A percentile compares a stretch with the other conserved stretches of the same genome.
Conservation (phyloP, 2,329 filamentous ascomycete species). For the Penicillium digitatum region DNA sequence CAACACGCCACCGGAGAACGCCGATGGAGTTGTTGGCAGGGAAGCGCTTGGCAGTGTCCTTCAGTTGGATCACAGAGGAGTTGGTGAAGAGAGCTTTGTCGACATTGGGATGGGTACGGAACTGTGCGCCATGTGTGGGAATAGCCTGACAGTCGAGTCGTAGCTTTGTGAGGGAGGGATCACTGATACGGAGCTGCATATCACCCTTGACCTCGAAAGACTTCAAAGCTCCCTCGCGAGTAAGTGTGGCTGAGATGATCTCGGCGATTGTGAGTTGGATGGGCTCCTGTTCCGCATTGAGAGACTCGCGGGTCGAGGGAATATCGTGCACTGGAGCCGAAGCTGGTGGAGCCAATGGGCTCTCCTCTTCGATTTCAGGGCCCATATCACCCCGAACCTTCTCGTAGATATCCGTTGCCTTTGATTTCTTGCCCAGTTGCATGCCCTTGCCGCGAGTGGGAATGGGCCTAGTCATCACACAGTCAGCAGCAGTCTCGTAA, state of each 20-base stretch:
- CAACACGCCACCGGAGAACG: slow-evolving; percentile 82
- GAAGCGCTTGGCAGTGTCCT: slow-evolving; percentile 82
- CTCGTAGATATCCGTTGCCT: slow-evolving; percentile 96
- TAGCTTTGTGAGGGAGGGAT: slow-evolving; percentile 84
- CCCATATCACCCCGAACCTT: slow-evolving; percentile 88
- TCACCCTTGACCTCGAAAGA: slow-evolving; percentile 89
- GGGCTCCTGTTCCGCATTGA: slow-evolving; percentile 72
- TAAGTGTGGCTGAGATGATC: slow-evolving; percentile 82
- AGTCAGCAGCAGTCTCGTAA: slow-evolving; percentile 26
- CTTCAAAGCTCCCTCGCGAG: slow-evolving; percentile 80
- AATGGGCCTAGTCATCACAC: slow-evolving; percentile 47
- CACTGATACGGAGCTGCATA: slow-evolving; percentile 82
- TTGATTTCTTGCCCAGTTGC: slow-evolving; percentile 98
- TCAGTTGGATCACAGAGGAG: slow-evolving; percentile 81
- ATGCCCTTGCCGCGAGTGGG: slow-evolving; percentile 90
- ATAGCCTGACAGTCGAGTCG: slow-evolving; percentile 76
- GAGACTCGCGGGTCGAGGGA: slow-evolving; percentile 56
- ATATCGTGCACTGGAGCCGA: slow-evolving; percentile 51
- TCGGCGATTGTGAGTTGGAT: slow-evolving; percentile 87
- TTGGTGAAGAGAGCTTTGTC: slow-evolving; percentile 83
- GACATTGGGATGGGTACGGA: slow-evolving; percentile 94
- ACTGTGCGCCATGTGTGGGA: slow-evolving; percentile 78
- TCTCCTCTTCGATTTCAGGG: slow-evolving; percentile 70
- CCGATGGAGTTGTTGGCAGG: slow-evolving; percentile 91
- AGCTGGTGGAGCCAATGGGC: slow-evolving; percentile 60